Evolutionary conservation across 768 basidiomycete genomes (phyloP), one percentile per base, ranked within the genome.

Genomic region (Hygrocybe punicea): DNA sequence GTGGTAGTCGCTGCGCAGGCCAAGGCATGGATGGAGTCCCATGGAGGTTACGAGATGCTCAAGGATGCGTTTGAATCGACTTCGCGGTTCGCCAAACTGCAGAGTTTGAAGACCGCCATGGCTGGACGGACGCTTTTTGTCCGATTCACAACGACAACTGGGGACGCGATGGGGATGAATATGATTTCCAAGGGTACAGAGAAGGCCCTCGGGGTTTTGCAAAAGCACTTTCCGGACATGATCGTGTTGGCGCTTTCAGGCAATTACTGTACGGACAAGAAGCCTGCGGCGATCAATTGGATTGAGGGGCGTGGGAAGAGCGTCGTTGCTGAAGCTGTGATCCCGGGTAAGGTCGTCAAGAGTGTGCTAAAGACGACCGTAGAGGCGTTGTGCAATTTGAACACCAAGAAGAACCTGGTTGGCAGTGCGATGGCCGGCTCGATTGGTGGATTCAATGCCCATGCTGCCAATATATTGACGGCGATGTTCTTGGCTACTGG

Each of bases 131-230:
- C 93, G 37, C 76, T 99, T 37, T 99, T 86, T 68, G 86, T 98
- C 21, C 84, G 97, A 47, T 98, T 99, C 67, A 89, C 90, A 57
- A 97, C 94, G 13, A 86, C 84, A 54, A 98, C 97, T 0, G 97
- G 95, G 29, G 96, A 98, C 66, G 96, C 97, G 40, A 99, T 98
- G 96, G 97, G 97, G 16, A 99, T 99, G 97, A 99, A 99, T 79
- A 99, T 98, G 97, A 97, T 98, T 67, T 91, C 89, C 8, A 99
- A 99, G 75, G 97, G 95, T 2, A 94, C 93, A 9, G 97, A 98
- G 77, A 91, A 90, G 73, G 94, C 94, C 19, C 81, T 99, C 11
- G 93, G 89, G 65, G 81, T 79, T 19, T 80, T 93, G 81, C 79
- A 81, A 63, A 77, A 78, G 50, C 72, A 85, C 65, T 99, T 93